A percentile compares a stretch with the other conserved stretches of the same genome.
Evolutionary conservation across 768 basidiomycete genomes (phyloP).

Genomic region (Astraeus odoratus): DNA sequence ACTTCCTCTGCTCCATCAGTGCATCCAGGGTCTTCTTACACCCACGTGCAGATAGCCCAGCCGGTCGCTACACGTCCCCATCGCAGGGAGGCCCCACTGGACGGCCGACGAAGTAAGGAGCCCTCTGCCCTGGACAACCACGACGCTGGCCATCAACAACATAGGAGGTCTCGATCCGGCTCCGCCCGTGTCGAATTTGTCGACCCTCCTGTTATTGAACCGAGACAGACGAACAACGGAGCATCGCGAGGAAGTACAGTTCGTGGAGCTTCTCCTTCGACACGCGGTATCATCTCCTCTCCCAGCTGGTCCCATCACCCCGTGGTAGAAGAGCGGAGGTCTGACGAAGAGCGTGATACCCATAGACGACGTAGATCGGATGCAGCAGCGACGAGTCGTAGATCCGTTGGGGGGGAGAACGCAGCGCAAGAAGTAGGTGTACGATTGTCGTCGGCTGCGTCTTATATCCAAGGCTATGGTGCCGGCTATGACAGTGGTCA

Average conservation of each 20-base stretch:
- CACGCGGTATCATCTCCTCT: conserved; percentile 25
- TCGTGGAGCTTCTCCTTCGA: conserved; percentile 26
- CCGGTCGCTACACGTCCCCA: conserved; percentile 15
- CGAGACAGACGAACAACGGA: conserved; percentile 6
- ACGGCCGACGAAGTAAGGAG: conserved; percentile 17
- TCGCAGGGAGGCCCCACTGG: conserved; percentile 15
- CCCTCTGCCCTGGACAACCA: conserved; percentile 9
- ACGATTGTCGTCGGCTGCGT: conserved; percentile 29
- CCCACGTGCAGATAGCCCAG: conserved; percentile 12
- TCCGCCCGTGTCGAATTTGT: conserved; percentile 8
- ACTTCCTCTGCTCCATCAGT: conserved; percentile 6
- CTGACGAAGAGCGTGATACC: conserved; percentile 21
- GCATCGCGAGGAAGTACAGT: conserved; percentile 20
- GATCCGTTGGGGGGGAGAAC: background rate
- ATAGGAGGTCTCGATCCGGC: conserved; percentile 8
- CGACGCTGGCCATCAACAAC: conserved; percentile 12
- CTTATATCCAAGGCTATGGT: conserved; percentile 31
- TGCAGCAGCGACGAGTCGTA: background rate
- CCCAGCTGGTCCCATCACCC: conserved; percentile 26
- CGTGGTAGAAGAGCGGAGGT: conserved; percentile 22
- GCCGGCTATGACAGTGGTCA: conserved; percentile 28
- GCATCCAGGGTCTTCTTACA: conserved; percentile 9
- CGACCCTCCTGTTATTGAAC: conserved; percentile 2
- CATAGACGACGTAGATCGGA: background rate
- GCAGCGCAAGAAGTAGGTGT: conserved; percentile 4